phyloP scores from a whole-genome alignment of 2,329 filamentous ascomycete genomes.

The Cladophialophora immunda region DNA sequence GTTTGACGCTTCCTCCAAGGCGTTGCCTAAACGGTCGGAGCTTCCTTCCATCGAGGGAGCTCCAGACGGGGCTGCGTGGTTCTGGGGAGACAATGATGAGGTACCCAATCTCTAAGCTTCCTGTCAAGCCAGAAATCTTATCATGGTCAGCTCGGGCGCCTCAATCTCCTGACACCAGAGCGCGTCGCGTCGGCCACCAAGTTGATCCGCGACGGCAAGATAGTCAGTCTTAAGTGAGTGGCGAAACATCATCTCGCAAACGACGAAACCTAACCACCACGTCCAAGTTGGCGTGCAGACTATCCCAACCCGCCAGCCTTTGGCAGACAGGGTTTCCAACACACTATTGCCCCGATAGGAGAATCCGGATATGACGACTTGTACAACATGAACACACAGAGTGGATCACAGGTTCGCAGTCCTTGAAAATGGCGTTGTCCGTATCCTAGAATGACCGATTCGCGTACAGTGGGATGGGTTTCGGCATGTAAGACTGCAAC shows the following conservation, averaged over 20 bases:
- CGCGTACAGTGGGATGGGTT: slow-evolving; percentile 61
- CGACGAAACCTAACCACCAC: no score
- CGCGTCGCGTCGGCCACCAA: slow-evolving; percentile 61
- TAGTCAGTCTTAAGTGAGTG: slow-evolving; percentile 44
- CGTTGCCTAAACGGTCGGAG: no score
- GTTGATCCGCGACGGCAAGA: slow-evolving; percentile 62
- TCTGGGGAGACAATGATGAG: slow-evolving; percentile 62
- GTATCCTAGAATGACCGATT: no score
- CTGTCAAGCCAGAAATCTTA: no score
- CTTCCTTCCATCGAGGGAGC: no score
- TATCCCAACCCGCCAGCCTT: slow-evolving; percentile 62
- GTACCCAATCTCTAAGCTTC: background rate
- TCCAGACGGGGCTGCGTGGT: slow-evolving; percentile 65
- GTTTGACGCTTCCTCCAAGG: no score
- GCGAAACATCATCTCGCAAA: background rate
- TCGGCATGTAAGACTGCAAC: slow-evolving; percentile 46
- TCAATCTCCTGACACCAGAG: slow-evolving; percentile 65
- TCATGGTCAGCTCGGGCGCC: slow-evolving; percentile 52
- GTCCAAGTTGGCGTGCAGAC: slow-evolving; percentile 59
- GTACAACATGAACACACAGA: slow-evolving; percentile 58
- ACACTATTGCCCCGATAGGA: slow-evolving; percentile 36
- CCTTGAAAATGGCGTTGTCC: slow-evolving; percentile 3
- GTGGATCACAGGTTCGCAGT: slow-evolving; percentile 41
- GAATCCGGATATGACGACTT: slow-evolving; percentile 54
- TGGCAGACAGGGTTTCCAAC: slow-evolving; percentile 50